Evolutionary conservation across 768 basidiomycete species (phyloP).

Genomic region (Boletales sp.): DNA sequence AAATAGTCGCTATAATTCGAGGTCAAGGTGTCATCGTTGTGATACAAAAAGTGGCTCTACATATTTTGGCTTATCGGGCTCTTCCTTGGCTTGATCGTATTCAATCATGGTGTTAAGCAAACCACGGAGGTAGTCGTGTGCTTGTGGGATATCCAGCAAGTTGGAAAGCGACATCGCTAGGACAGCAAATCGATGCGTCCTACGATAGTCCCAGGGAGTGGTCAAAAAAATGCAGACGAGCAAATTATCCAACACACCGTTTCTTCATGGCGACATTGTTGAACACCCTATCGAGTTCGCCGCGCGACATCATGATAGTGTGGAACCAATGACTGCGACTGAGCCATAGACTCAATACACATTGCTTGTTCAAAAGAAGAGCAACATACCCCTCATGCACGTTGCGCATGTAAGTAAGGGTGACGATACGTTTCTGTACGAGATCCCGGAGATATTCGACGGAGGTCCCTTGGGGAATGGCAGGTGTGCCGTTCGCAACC

Average conservation of each 20-base stretch:
- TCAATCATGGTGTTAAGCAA: slow-evolving; percentile 69
- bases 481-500: slow-evolving; percentile 32
- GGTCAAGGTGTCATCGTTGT: slow-evolving; percentile 7
- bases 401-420: slow-evolving; percentile 79
- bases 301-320: slow-evolving; percentile 73
- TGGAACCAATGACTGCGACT: slow-evolving; percentile 88
- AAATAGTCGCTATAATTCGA: slow-evolving; percentile 48
- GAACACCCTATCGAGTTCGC: slow-evolving; percentile 74
- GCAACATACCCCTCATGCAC: slow-evolving; percentile 78
- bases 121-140: slow-evolving; percentile 75
- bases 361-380: not conserved
- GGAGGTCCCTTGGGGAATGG: slow-evolving; percentile 57
- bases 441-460: slow-evolving; percentile 77
- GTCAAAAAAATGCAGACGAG: not conserved
- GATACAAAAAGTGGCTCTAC: slow-evolving; percentile 33
- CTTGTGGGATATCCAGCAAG: slow-evolving; percentile 75
- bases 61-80: slow-evolving; percentile 60
- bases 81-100: slow-evolving; percentile 67
- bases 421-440: slow-evolving; percentile 80
- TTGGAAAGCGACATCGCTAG: slow-evolving; percentile 85
- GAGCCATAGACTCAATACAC: slow-evolving; percentile 4
- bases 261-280: slow-evolving; percentile 74
- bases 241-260: slow-evolving; percentile 44
- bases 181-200: slow-evolving; percentile 78
- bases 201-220: slow-evolving; percentile 28